Conservation (phyloP, 108 stramenopile genomes). For the Cyclotella atomus region DNA sequence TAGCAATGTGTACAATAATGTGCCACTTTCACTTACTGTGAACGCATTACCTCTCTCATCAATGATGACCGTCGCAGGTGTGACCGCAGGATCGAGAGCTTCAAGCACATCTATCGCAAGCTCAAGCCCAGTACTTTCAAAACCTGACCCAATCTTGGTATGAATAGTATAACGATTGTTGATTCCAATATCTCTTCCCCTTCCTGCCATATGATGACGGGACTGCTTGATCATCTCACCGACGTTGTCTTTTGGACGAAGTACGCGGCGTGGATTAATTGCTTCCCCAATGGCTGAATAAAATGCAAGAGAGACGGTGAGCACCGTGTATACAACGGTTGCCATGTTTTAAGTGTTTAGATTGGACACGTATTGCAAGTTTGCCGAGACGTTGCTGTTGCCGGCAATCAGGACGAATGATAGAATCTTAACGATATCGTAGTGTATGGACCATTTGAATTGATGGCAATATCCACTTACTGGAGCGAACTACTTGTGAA, state of each 20-base stretch:
- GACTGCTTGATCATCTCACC: background rate
- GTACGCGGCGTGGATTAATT: background rate
- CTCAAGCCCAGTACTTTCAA: background rate
- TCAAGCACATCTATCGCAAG: conserved; percentile 1
- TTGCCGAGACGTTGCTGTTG: no score
- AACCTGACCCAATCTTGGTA: background rate
- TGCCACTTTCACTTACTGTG: background rate
- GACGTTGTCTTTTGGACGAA: conserved; percentile 14
- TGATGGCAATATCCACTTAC: no score
- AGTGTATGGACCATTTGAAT: no score
- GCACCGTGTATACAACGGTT: background rate
- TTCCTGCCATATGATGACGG: background rate
- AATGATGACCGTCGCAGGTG: background rate
- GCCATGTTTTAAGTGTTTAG: background rate
- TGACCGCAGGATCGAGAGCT: background rate
- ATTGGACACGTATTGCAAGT: no score
- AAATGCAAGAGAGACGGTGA: no score
- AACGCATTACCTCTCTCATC: background rate
- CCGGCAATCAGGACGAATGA: no score
- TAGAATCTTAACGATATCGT: no score
- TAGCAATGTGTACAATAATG: background rate
- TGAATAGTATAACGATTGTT: conserved; percentile 1
- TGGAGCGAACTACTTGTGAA: no score
- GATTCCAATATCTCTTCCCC: background rate
- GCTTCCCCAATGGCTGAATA: no score